Evolutionary conservation across 1,284 basidiomycete species (phyloP).

Genomic region (Lignosus rhinocerotis): DNA sequence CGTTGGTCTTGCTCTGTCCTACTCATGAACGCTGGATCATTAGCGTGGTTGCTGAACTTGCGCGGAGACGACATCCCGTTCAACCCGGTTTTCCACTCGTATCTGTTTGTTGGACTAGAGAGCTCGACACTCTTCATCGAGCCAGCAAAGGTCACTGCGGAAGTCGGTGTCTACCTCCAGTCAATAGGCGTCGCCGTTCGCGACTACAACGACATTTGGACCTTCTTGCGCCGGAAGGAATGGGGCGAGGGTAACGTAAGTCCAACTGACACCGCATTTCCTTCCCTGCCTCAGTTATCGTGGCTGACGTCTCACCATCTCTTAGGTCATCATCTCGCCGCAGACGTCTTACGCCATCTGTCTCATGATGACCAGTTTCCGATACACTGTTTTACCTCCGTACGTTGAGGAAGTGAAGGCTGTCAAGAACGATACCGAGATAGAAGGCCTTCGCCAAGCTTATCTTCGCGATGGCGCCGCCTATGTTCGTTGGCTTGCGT

Average conservation of each 20-base stretch:
- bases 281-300: neutral
- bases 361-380: slow-evolving; percentile 76
- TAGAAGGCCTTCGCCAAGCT: slow-evolving; percentile 80
- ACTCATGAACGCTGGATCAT: slow-evolving; percentile 10
- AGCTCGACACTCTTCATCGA: slow-evolving; percentile 72
- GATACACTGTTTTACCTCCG: slow-evolving; percentile 68
- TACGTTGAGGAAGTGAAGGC: slow-evolving; percentile 81
- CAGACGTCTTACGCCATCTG: slow-evolving; percentile 79
- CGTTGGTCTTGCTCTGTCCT: neutral
- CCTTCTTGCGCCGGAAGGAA: slow-evolving; percentile 69
- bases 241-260: slow-evolving; percentile 76
- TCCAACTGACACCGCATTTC: neutral
- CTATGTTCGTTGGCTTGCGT: slow-evolving; percentile 78
- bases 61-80: slow-evolving; percentile 86
- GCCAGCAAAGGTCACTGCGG: slow-evolving; percentile 53
- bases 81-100: slow-evolving; percentile 87
- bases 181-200: slow-evolving; percentile 58
- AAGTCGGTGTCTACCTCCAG: slow-evolving; percentile 59
- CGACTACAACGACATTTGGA: slow-evolving; percentile 82
- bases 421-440: slow-evolving; percentile 86
- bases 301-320: neutral
- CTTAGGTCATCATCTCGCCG: slow-evolving; percentile 63
- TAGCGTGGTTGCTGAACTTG: slow-evolving; percentile 82
- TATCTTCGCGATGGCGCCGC: slow-evolving; percentile 92
- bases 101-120: slow-evolving; percentile 71